A percentile compares a stretch with the other conserved stretches of the same genome.
Conservation (phyloP, 2,329 filamentous ascomycete genomes). For the Scopulariopsis brevicaulis region DNA sequence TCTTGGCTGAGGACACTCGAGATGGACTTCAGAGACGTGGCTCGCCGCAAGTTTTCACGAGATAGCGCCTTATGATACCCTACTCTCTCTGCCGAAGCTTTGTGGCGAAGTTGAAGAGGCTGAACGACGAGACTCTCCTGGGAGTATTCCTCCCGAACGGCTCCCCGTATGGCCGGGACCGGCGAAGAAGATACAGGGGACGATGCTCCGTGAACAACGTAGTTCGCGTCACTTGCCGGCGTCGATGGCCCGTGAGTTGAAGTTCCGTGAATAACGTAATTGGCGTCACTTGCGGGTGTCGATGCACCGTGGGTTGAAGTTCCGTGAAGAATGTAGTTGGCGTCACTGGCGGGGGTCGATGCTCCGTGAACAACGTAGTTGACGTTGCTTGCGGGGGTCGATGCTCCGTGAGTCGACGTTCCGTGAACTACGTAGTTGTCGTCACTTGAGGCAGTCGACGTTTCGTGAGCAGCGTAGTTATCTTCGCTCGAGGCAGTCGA, state of each 20-base stretch:
- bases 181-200: conserved; percentile 27
- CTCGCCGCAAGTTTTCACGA: conserved; percentile 35
- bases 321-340: no score
- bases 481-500: conserved; percentile 19
- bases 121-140: conserved; percentile 49
- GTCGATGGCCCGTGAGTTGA: no score
- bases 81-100: conserved; percentile 34
- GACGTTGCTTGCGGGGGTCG: not conserved
- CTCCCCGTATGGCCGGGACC: conserved; percentile 16
- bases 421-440: no score
- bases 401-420: no score
- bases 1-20: conserved; percentile 42
- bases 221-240: conserved; percentile 25
- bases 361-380: conserved; percentile 45
- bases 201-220: conserved; percentile 35
- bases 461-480: no score
- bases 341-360: conserved; percentile 19
- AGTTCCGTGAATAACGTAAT: no score
- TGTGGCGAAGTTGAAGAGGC: conserved; percentile 36
- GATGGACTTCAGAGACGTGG: conserved; percentile 43
- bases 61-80: conserved; percentile 38
- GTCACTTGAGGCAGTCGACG: no score
- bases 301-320: conserved; percentile 13
- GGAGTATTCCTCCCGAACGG: conserved; percentile 35
- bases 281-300: no score